phyloP scores from a whole-genome alignment of 1,139 yeast species.

The Blastobotrys indianensis region DNA sequence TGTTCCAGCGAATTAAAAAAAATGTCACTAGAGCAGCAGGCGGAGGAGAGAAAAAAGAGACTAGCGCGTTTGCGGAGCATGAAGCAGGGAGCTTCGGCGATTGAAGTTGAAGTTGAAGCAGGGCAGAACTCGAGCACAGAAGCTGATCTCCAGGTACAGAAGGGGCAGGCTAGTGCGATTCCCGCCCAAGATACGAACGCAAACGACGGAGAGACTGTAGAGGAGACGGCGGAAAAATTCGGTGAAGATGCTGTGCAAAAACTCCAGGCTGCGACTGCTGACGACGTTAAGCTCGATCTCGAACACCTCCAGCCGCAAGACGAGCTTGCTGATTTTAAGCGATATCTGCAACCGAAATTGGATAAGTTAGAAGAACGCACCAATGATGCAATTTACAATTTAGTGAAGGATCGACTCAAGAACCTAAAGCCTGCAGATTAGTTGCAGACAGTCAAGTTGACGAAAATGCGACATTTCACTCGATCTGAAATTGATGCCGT shows the following conservation, averaged over 20 bases:
- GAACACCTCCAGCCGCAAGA: slow-evolving; percentile 29
- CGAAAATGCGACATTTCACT: background rate
- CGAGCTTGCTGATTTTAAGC: slow-evolving; percentile 36
- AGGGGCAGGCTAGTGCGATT: too few relatives aligned
- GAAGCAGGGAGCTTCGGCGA: slow-evolving; percentile 20
- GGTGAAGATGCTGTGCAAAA: slow-evolving; percentile 29
- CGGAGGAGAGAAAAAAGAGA: slow-evolving; percentile 36
- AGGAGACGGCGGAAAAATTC: slow-evolving; percentile 33
- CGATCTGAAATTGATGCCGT: too few relatives aligned
- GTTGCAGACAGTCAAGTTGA: too few relatives aligned
- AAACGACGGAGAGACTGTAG: slow-evolving; percentile 32
- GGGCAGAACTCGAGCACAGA: too few relatives aligned
- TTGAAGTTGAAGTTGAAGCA: too few relatives aligned
- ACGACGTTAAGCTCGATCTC: slow-evolving; percentile 17
- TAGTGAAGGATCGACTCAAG: slow-evolving; percentile 26
- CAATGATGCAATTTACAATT: slow-evolving; percentile 36
- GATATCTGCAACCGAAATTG: slow-evolving; percentile 36
- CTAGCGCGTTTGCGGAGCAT: slow-evolving; percentile 36
- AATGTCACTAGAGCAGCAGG: slow-evolving; percentile 37
- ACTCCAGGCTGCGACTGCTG: slow-evolving; percentile 19
- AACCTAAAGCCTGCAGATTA: background rate
- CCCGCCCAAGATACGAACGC: too few relatives aligned
- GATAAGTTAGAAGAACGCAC: slow-evolving; percentile 38
- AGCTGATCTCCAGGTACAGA: too few relatives aligned
- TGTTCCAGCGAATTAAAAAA: slow-evolving; percentile 10